phyloP scores from a whole-genome alignment of 768 basidiomycete species.

The Trametes cubensis region DNA sequence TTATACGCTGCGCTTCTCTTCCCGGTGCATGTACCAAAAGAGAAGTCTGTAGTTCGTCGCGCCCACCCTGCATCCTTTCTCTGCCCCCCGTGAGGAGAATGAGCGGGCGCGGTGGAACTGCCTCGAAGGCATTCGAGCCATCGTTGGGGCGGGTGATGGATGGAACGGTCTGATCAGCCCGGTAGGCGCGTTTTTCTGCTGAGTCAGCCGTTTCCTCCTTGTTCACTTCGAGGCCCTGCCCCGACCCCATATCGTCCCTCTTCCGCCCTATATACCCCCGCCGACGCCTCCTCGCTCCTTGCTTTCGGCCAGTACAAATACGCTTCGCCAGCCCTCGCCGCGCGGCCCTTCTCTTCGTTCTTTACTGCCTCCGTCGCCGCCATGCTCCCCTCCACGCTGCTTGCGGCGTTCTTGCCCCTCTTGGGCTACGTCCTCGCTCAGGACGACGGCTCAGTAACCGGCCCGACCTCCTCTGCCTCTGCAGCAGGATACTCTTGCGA shows the following conservation, averaged over 20 bases:
- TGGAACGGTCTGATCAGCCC: constrained; percentile 13
- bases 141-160: constrained; percentile 2
- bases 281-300: constrained; percentile 7
- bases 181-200: constrained; percentile 12
- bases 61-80: not conserved
- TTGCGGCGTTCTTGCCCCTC: constrained; percentile 23
- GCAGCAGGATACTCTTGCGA: constrained; percentile 78
- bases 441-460: constrained; percentile 39
- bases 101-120: not conserved
- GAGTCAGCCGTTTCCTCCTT: constrained; percentile 8
- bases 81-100: not conserved
- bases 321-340: not conserved
- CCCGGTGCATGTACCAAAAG: constrained; percentile 8
- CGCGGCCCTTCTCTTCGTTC: constrained; percentile 5
- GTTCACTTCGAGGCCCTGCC: not conserved
- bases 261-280: constrained; percentile 14
- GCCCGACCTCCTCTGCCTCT: constrained; percentile 51
- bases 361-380: constrained; percentile 2
- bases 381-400: constrained; percentile 19
- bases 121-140: not conserved
- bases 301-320: constrained; percentile 3
- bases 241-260: not conserved
- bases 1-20: constrained; percentile 2
- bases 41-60: constrained; percentile 8
- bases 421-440: constrained; percentile 25